Evolutionary conservation across 768 basidiomycete species (phyloP), one percentile per base, ranked within the genome.

Genomic region (Collybia mongolica): DNA sequence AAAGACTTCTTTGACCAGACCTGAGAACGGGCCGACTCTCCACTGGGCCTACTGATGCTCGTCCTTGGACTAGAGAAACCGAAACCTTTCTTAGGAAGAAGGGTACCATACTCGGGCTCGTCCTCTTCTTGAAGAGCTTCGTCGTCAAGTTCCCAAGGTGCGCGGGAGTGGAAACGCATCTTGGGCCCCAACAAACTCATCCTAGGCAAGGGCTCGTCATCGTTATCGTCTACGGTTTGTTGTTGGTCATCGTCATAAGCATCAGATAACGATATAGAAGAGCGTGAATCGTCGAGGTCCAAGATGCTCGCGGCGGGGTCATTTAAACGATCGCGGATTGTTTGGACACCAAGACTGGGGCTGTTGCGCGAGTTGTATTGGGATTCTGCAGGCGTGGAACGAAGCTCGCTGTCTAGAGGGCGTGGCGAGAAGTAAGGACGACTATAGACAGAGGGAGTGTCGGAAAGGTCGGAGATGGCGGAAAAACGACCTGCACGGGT

Each of bases 111-210:
- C 36, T 78, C 75, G 3, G 68, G 58, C 37, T 82, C 81, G 22
- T 74, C 73, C 26, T 74, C 80, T 59, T 76, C 77, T 24, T 72
- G 65, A 2, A 76, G 50, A 3, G 66, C 35, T 32, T 71, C 75
- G 12, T 76, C 81, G 43, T 82, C 86, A 32, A 76, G 67, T 67
- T 91, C 89, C 90, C 90, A 93, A 36, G 90, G 90, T 15, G 90
- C 86, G 20, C 79, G 84, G 54, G 86, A 88, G 65, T 90, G 87
- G 61, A 90, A 82, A 44, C 84, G 82, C 78, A 91, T 88, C 66
- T 82, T 90, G 24, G 90, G 90, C n/a, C 90, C 90, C 28, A 86
- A 80, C 42, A 84, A 69, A 59, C 86, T 90, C 66, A 90, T 80
- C 46, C 84, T 76, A 51, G 75, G 65, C 1, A 74, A 67, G 32